A percentile compares a stretch with the other conserved stretches of the same genome.
These are phyloP conservation scores for Friedmanniomyces endolithicus DNA, from an alignment of 495 filamentous ascomycete species.

Conservation along the genomic window DNA sequence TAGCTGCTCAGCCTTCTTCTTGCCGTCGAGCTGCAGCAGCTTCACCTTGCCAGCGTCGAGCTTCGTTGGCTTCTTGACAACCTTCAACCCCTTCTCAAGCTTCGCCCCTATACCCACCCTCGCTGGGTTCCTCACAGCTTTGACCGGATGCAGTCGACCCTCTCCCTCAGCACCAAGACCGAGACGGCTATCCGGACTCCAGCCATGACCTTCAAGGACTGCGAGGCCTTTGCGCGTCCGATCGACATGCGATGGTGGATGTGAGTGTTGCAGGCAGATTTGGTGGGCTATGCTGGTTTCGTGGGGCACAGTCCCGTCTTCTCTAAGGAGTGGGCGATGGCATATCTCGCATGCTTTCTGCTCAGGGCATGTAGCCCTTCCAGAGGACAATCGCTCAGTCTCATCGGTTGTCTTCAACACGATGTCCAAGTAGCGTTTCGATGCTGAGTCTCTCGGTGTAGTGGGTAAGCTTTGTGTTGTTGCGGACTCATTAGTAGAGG, in stretches of 20 bases:
- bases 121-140: constrained; percentile 58
- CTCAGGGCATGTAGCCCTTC: background rate
- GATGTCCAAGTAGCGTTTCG: constrained; percentile 58
- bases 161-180: constrained; percentile 62
- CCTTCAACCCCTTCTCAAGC: constrained; percentile 24
- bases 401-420: constrained; percentile 33
- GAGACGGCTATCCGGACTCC: constrained; percentile 67
- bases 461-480: constrained; percentile 17
- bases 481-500: constrained; percentile 40
- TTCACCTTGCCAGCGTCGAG: constrained; percentile 60
- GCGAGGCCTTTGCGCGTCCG: constrained; percentile 63
- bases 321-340: constrained; percentile 39
- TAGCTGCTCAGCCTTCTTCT: constrained; percentile 49
- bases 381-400: background rate
- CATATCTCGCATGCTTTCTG: constrained; percentile 44
- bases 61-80: constrained; percentile 36
- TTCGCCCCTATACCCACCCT: constrained; percentile 56
- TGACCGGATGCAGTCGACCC: constrained; percentile 66
- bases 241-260: constrained; percentile 74
- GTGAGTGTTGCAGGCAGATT: constrained; percentile 63
- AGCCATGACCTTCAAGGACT: constrained; percentile 66
- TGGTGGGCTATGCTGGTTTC: constrained; percentile 70
- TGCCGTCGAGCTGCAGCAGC: constrained; percentile 46
- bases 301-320: constrained; percentile 36
- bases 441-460: constrained; percentile 35